These are phyloP conservation scores for Podospora pseudocomata DNA, from an alignment of 495 filamentous ascomycete genomes.

Conservation along the genomic window DNA sequence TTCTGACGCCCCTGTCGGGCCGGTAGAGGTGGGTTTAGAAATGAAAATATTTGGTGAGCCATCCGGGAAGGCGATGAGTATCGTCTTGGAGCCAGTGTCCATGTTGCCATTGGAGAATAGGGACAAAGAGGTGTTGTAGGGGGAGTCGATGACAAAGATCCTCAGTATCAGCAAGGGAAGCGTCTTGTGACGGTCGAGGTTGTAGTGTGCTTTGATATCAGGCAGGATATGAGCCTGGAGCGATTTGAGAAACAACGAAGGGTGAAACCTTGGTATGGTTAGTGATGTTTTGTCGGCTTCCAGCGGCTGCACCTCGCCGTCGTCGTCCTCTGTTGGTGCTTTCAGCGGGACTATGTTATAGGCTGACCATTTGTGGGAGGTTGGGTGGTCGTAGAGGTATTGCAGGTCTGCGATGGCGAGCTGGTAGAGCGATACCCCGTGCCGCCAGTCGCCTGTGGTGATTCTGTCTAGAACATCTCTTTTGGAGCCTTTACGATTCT, in stretches of 20 bases:
- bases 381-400: conserved; percentile 72
- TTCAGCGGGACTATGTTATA: conserved; percentile 53
- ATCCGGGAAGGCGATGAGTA: conserved; percentile 78
- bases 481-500: conserved; percentile 60
- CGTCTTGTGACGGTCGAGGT: conserved; percentile 57
- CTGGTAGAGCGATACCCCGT: conserved; percentile 71
- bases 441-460: conserved; percentile 76
- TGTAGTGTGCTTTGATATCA: conserved; percentile 76
- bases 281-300: conserved; percentile 42
- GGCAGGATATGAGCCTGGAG: conserved; percentile 70
- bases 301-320: conserved; percentile 19
- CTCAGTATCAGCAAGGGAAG: conserved; percentile 68
- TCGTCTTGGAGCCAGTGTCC: conserved; percentile 49
- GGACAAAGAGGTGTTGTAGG: conserved; percentile 53
- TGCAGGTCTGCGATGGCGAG: conserved; percentile 77
- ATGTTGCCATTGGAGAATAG: conserved; percentile 37
- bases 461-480: conserved; percentile 74
- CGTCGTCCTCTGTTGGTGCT: conserved; percentile 30
- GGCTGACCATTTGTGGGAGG: conserved; percentile 70
- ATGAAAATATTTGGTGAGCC: conserved; percentile 71
- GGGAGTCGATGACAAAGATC: conserved; percentile 69
- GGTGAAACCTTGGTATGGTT: conserved; percentile 68
- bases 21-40: conserved; percentile 47
- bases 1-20: conserved; percentile 42
- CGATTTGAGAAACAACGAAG: conserved; percentile 65